Evolutionary conservation across 2,329 filamentous ascomycete species (phyloP), one percentile per base, ranked within the genome.

Genomic region (Penicillium capsulatum): DNA sequence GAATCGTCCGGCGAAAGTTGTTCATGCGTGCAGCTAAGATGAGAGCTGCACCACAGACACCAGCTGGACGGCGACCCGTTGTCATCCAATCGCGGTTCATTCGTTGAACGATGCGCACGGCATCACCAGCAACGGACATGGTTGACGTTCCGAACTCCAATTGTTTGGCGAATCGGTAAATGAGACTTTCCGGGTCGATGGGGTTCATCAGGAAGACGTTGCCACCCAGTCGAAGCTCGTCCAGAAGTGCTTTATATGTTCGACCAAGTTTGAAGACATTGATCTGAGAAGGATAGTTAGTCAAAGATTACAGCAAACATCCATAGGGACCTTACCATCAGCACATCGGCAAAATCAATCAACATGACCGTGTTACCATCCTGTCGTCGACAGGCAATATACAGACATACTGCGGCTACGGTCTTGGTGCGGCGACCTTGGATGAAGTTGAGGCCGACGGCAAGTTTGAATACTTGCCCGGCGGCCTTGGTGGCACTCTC

Each of bases 21-120:
- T 96, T 94, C 84, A 97, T 97, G 36, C 92, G 85, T 7, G 92
- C 91, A 5, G 92, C 92, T 63, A 98, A 83, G 45, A 98, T 86
- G 33, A 98, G 77, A 51, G 90, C 94, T 9, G 92, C 92, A 46
- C 92, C 92, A 63, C 90, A 96, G 38, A 97, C 83, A 51, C 92
- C 92, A 5, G 91, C 91, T 11, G 92, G 92, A 28, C 92, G 83
- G 57, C 92, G 85, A 54, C 92, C 92, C 61, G 90, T 88, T 32
- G 90, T 84, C 80, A 98, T 97, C 90, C 92, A 97, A 67, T 98
- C 92, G 38, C 87, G 77, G 50, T 87, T 90, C 92, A 98, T 97
- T 46, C 92, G 83, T 63, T 85, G 83, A 40, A 95, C 82, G 36
- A 98, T 84, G 38, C 85, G 81, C 40, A 90, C 82, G 5, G 92